These are phyloP conservation scores for Glycine latifolia DNA, from an alignment of 306 rosid genomes.

Conservation along the genomic window DNA sequence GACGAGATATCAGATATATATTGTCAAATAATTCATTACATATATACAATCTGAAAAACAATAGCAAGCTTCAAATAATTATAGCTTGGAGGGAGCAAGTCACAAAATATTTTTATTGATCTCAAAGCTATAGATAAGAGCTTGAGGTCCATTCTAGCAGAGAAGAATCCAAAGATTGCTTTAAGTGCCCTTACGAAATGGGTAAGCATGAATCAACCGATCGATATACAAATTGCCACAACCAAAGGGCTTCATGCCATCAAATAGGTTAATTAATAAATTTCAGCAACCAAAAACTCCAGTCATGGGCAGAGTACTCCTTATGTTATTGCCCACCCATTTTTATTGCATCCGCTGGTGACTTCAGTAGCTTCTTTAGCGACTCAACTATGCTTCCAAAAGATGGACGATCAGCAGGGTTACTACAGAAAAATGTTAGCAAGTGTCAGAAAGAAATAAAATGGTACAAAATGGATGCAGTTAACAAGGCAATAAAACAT, in stretches of 20 bases:
- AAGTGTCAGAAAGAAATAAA: constrained; percentile 36
- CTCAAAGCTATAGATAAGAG: constrained; percentile 44
- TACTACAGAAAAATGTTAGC: constrained; percentile 49
- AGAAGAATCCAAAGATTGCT: constrained; percentile 28
- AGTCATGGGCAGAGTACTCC: constrained; percentile 4
- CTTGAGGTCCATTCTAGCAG: constrained; percentile 33
- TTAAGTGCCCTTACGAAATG: constrained; percentile 44
- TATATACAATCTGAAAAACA: constrained; percentile 11
- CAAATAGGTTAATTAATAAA: constrained; percentile 45
- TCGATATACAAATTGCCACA: constrained; percentile 48
- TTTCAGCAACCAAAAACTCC: constrained; percentile 17
- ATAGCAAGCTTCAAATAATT: constrained; percentile 28
- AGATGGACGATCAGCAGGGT: constrained; percentile 81
- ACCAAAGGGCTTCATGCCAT: constrained; percentile 43
- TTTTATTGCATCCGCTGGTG: constrained; percentile 68
- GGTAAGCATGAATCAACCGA: constrained; percentile 47
- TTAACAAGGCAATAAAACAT: constrained; percentile 20
- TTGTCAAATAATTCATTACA: constrained; percentile 19
- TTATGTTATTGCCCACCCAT: constrained; percentile 55
- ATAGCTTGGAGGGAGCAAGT: constrained; percentile 37
- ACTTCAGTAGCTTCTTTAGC: constrained; percentile 82
- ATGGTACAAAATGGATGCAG: background rate
- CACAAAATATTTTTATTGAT: constrained; percentile 34
- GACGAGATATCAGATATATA: constrained; percentile 5
- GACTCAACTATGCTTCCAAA: constrained; percentile 77